Evolutionary conservation across 768 basidiomycete species (phyloP), one percentile per base, ranked within the genome.

Genomic region (Tubosaeta brunneosetosa): DNA sequence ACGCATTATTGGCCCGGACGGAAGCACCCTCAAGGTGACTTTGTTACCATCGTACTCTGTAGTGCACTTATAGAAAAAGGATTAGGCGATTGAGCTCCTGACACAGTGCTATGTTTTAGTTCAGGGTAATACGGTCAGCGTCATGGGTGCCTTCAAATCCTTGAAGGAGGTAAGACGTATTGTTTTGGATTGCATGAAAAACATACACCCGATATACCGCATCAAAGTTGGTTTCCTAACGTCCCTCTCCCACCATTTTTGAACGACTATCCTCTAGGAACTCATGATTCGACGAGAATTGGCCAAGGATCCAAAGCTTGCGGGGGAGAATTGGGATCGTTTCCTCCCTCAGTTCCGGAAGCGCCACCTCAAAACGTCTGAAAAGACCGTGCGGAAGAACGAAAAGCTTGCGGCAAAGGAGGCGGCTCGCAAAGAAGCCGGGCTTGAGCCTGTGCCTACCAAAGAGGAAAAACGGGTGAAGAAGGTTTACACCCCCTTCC

Each of bases 161-260:
- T 75, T 99, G 17, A 98, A 97, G 68, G 97, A 99, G 71, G 95
- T 99, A 11, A 80, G 97, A 52, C 74, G 94, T 60, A 97, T 98
- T 56, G 83, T 99, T n/a, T 70, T 97, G 38, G 97, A 99, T 66
- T 99, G 97, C 74, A 98, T 99, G 97, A 94, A 88, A 74, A 99
- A 99, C 67, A 88, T 98, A 49, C 97, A 99, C 65, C 97, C 97
- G 2, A 98, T 99, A 66, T 99, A 99, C 68, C 86, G 94, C 61
- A 99, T 99, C 71, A 99, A 99, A 72, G 94, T 91, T 37, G 19
- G 55, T 48, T 49, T 27, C 54, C 54, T 49, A 26, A 1, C 34
- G 32, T 38, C 17, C 29, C 29, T 14, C 16, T 25, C 41, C 19
- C 13, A 14, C 19, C 10, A 29, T 27, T 36, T 2, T 33, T 57